Percentiles rank a stretch among this genome's conserved stretches.
These are phyloP conservation scores for Cyberlindnera americana DNA, from an alignment of 805 yeast genomes.

Conservation along the genomic window DNA sequence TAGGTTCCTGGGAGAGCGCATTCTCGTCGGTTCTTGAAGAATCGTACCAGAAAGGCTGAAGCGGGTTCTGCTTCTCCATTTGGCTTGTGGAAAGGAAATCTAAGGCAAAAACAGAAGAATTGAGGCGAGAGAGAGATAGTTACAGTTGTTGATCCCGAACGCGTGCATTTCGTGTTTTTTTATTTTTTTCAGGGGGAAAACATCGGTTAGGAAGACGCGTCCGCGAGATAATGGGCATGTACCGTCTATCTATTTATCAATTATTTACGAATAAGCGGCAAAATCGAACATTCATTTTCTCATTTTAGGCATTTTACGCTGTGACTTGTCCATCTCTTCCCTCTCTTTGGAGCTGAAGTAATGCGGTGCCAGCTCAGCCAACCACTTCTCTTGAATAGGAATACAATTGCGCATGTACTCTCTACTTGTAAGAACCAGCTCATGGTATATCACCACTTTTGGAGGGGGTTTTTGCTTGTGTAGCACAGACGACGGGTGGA, in stretches of 20 bases:
- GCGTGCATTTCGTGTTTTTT: no score
- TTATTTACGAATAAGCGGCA: no score
- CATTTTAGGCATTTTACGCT: conserved; percentile 22
- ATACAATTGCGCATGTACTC: conserved; percentile 86
- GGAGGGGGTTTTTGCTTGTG: conserved; percentile 68
- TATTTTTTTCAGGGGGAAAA: no score
- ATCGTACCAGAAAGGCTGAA: conserved; percentile 27
- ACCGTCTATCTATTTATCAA: no score
- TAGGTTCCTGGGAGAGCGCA: conserved; percentile 38
- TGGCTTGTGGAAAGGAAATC: no score
- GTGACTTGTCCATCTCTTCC: conserved; percentile 18
- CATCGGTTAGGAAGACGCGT: no score
- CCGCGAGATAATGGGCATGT: no score
- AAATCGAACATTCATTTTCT: conserved; percentile 6
- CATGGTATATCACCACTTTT: conserved; percentile 72
- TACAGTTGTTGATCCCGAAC: no score
- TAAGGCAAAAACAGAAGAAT: no score
- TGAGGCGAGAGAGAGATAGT: no score
- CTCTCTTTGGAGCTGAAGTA: conserved; percentile 19
- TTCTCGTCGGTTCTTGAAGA: conserved; percentile 33
- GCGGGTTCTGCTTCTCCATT: conserved; percentile 20
- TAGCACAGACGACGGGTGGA: conserved; percentile 85
- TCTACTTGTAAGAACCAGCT: conserved; percentile 76
- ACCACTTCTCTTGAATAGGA: conserved; percentile 69
- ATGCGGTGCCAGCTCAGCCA: conserved; percentile 72